These are phyloP conservation scores for Neonectria hederae DNA, from an alignment of 2,329 filamentous ascomycete genomes.

Conservation along the genomic window DNA sequence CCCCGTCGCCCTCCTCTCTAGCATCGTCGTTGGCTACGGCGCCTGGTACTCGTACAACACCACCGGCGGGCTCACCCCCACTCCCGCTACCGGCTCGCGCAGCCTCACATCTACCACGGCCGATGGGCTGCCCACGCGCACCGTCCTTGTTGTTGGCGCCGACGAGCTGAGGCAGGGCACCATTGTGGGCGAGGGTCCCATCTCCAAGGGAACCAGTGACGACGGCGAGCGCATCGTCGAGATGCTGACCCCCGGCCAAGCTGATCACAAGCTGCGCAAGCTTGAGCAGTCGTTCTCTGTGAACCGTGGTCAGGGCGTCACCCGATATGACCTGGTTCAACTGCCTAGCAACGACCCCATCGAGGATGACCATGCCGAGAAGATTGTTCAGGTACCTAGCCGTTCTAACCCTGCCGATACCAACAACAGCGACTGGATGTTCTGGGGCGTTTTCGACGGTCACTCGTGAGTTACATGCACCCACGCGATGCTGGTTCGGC, in stretches of 20 bases:
- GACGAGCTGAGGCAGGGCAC: conserved; percentile 90
- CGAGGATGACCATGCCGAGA: conserved; percentile 97
- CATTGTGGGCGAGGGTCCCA: conserved; percentile 83
- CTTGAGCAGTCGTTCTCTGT: conserved; percentile 94
- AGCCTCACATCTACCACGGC: conserved; percentile 55
- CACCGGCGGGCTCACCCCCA: conserved; percentile 46
- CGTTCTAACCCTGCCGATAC: conserved; percentile 54
- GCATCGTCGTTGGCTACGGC: conserved; percentile 75
- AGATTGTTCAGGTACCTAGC: conserved; percentile 90
- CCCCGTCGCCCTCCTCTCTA: conserved; percentile 72
- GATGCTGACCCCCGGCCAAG: conserved; percentile 96
- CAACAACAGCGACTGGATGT: conserved; percentile 92
- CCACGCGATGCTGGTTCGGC: neutral
- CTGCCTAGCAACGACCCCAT: conserved; percentile 97
- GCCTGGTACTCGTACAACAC: conserved; percentile 77
- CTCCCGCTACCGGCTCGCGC: conserved; percentile 48
- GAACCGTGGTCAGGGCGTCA: conserved; percentile 87
- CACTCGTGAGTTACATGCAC: conserved; percentile 74
- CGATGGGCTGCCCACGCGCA: conserved; percentile 63
- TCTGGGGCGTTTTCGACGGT: conserved; percentile 98
- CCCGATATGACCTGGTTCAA: conserved; percentile 94
- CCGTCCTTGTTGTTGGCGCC: conserved; percentile 86
- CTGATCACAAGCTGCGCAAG: conserved; percentile 85
- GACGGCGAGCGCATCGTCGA: conserved; percentile 87
- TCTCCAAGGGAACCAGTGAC: conserved; percentile 88